Base-by-base conservation (phyloP, 305 asterid genomes). In the Fraxinus nigra region DNA sequence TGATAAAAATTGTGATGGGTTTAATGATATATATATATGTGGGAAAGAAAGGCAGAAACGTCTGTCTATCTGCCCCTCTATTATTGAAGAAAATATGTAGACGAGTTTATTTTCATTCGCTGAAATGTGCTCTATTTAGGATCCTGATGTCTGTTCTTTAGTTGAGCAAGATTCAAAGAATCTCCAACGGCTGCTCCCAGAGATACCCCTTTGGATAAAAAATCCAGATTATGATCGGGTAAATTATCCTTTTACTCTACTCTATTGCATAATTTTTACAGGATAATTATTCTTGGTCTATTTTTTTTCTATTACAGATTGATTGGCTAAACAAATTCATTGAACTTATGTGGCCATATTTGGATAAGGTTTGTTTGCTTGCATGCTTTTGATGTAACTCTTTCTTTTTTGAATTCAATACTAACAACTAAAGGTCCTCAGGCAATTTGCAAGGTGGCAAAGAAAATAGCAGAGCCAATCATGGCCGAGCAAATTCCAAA, bases 311-410 rank as follows among this genome's bases (percentile, higher is more conserved):
- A 78, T 51, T 90, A 88, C 97, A 97, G 99, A 72, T 94, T 83
- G 98, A 94, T 92, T 97, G 98, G 99, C 90, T 97, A 82, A 97
- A 97, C 94, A 94, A 92, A 80, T 92, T 97, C 88, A 81, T 97
- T 35, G 97, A 88, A 78, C 79, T 83, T 76, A 94, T 93, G 99
- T 97, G 99, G 99, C 99, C 99, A 72, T 93, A 89, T 88, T 85
- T 97, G 48, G 97, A 97, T 84, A 94, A 97, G 99, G 99, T 94
- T 82, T 38, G 80, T 67, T 38, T 65, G 72, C 79, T 14, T 48
- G 33, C 13, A 30, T 82, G 84, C 77, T 78, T 77, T 56, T 8
- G 80, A 46, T 26, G 26, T 78, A 69, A 11, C 20, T 13, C n/a
- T 11, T 65, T 11, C 73, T 30, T 69, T 14, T 80, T 18, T 40